These are phyloP conservation scores for Penicillium sp. DNA, from an alignment of 2,329 filamentous ascomycete species.

Conservation along the genomic window DNA sequence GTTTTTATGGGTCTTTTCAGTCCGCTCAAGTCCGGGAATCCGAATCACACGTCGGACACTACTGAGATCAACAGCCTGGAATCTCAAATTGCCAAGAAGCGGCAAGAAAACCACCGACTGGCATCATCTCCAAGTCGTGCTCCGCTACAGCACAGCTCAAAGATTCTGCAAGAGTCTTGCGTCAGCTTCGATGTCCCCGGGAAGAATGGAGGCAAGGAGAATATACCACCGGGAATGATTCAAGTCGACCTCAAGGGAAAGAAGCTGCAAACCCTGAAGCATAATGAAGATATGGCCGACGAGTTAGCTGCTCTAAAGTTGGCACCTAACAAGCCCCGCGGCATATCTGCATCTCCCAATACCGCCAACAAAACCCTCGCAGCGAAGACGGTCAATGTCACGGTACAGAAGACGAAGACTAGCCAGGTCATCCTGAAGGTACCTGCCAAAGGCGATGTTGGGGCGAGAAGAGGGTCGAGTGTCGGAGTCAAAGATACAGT, in stretches of 20 bases:
- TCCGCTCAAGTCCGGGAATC: conserved; percentile 38
- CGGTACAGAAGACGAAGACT: conserved; percentile 18
- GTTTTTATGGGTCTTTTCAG: conserved; percentile 52
- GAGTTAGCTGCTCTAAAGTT: conserved; percentile 30
- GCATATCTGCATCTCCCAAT: neutral
- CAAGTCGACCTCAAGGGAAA: conserved; percentile 27
- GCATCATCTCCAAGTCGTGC: conserved; percentile 38
- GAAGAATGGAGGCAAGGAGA: conserved; percentile 65
- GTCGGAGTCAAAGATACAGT: neutral
- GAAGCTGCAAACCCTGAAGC: conserved; percentile 19
- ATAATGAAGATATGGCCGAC: conserved; percentile 29
- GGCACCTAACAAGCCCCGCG: neutral
- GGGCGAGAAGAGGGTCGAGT: neutral
- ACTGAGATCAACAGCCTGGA: conserved; percentile 40
- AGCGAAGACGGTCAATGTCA: conserved; percentile 12
- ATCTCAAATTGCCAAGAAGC: conserved; percentile 39
- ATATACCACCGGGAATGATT: conserved; percentile 57
- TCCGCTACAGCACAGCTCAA: conserved; percentile 53
- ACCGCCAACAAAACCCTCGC: conserved; percentile 13
- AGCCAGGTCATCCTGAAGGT: conserved; percentile 21
- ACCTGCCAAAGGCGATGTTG: neutral
- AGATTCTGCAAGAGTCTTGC: conserved; percentile 46
- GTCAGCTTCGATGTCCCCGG: conserved; percentile 55
- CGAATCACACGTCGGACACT: conserved; percentile 20
- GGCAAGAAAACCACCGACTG: conserved; percentile 31